These are phyloP conservation scores for Nakaseomyces delphensis DNA, from an alignment of 1,139 yeast genomes.

Conservation along the genomic window DNA sequence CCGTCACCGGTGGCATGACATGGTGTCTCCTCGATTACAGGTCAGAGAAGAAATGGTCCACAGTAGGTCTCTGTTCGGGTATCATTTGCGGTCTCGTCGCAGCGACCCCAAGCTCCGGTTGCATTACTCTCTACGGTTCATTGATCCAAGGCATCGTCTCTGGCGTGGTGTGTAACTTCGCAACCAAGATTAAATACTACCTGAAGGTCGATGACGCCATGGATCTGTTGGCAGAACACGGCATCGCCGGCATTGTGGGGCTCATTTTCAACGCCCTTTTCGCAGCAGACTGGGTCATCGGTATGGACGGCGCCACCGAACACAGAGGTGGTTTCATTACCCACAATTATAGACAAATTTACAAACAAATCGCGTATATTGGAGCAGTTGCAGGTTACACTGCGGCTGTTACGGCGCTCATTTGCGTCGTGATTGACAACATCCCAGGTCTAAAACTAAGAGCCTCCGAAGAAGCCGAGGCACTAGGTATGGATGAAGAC, in stretches of 20 bases:
- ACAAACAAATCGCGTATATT: slow-evolving; percentile 79
- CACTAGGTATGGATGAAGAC: slow-evolving; percentile 87
- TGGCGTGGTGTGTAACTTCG: slow-evolving; percentile 78
- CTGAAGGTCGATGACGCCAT: slow-evolving; percentile 82
- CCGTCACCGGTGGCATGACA: slow-evolving; percentile 82
- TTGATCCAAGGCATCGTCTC: slow-evolving; percentile 74
- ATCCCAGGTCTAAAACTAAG: slow-evolving; percentile 81
- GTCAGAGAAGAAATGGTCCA: slow-evolving; percentile 82
- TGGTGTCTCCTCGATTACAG: slow-evolving; percentile 91
- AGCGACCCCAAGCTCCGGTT: slow-evolving; percentile 90
- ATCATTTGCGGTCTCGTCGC: slow-evolving; percentile 92
- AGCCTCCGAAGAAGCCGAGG: slow-evolving; percentile 78
- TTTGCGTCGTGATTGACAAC: slow-evolving; percentile 63
- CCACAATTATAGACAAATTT: slow-evolving; percentile 84
- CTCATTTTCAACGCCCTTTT: slow-evolving; percentile 79
- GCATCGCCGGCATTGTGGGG: slow-evolving; percentile 89
- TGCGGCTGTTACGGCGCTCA: slow-evolving; percentile 66
- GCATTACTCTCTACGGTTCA: slow-evolving; percentile 87
- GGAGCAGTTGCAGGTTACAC: slow-evolving; percentile 68
- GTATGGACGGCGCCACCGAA: slow-evolving; percentile 74
- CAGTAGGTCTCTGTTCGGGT: slow-evolving; percentile 93
- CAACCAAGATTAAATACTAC: slow-evolving; percentile 79
- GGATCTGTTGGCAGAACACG: slow-evolving; percentile 97
- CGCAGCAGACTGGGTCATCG: slow-evolving; percentile 80
- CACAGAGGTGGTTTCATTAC: slow-evolving; percentile 90